Base-by-base conservation (phyloP, 2,329 filamentous ascomycete genomes). In the Aspergillus calidoustus region DNA sequence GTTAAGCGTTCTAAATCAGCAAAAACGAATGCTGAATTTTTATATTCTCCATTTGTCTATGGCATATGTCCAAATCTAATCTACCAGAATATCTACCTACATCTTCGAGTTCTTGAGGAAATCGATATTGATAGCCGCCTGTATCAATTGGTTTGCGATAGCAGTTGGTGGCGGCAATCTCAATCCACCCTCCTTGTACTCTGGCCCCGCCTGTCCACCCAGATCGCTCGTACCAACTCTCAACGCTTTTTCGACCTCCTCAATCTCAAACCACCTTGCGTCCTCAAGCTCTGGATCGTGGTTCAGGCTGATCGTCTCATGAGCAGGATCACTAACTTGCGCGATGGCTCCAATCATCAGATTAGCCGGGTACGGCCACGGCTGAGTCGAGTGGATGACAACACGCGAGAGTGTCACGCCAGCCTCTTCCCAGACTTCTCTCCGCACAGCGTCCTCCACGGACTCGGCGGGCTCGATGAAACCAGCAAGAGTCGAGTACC, bases 271-370 rank as follows among this genome's bases (percentile, higher is more conserved):
- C 95, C 95, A 99, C 75, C 87, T 90, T 3, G 95, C 95, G 77
- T 91, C 87, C 73, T 97, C 92, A 64, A 99, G 77, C 81, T 99
- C 95, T 0, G 92, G 91, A 74, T 99, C 95, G 76, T 98, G 91
- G 15, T 91, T 88, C 3, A 99, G 80, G 70, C 88, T 86, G 55
- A 99, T 93, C 34, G 79, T 85, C 83, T 99, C 95, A 28, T 92
- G 92, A 7, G 84, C 86, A 0, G 91, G 90, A 22, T 91, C 81
- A 2, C 93, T 92, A 57, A 78, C 79, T 80, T 98, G 93, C 0
- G 89, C 94, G 69, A 99, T 89, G 1, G 93, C 93, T 3, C 85
- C 92, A 68, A 96, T 91, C 91, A 96, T 95, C 69, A 96, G 75
- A 70, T 89, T 94, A 0, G 91, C 88, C 0, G 92, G 92, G 74